Base-by-base conservation (phyloP, 495 filamentous ascomycete species). In the Penicillium soppii region DNA sequence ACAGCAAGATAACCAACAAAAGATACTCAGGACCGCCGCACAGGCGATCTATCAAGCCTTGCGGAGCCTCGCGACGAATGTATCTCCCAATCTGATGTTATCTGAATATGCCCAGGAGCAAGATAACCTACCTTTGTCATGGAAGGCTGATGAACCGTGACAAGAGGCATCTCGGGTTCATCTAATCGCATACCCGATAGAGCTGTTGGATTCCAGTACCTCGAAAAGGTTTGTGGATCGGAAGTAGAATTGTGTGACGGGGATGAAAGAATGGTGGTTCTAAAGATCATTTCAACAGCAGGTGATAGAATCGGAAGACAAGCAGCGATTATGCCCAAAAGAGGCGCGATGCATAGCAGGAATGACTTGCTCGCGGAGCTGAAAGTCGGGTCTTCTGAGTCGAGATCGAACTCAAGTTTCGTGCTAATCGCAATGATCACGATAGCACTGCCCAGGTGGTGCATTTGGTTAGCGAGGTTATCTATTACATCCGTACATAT, bases 71-170 rank as follows among this genome's bases (percentile, higher is more conserved):
- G 38, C 16, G 62, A 43, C 23, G 62, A 65, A 58, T 65, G 62
- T 38, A 65, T 62, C 20, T 65, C 62, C 62, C 62, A 65, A 21
- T 65, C 53, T 1, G 59, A 65, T 15, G 59, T 65, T 27, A 65
- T 57, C 29, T 54, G 58, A 19, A 65, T 65, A 46, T 62, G 56
- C 8, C 59, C 62, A 1, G 49, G 47, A 45, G 49, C 50, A 53
- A 56, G 57, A 43, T 57, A 48, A 29, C 48, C 43, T 9, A 54
- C 57, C 39, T 55, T 65, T 3, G 51, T 48, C 53, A 58, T 57
- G n/a, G 52, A 46, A 43, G 56, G 53, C 36, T 52, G 53, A 17
- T 46, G 41, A 4, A 59, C 47, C 16, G 56, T 50, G 1, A 65
- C 62, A 12, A 65, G 38, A 3, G 59, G 62, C 19, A 62, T 59